Evolutionary conservation across 2,329 filamentous ascomycete species (phyloP), one percentile per base, ranked within the genome.

Genomic region (Clarireedia homoeocarpa): DNA sequence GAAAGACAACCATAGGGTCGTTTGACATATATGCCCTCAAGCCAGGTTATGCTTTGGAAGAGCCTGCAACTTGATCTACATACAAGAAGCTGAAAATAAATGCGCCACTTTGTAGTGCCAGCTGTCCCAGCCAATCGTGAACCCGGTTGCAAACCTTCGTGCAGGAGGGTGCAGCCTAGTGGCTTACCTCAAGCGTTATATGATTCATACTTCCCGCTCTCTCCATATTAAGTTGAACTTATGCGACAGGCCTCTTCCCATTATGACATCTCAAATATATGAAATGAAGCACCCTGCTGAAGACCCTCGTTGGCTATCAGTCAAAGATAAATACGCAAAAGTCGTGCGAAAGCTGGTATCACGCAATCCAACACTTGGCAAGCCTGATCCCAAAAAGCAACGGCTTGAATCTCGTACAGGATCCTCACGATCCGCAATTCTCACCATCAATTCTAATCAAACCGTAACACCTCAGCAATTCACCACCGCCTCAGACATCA

Each of bases 301-400:
- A 34, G 44, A 54, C 15, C 7, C 48, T 38, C 48, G 42, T 7
- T 53, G 57, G 53, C 55, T 58, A 12, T 53, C 53, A 24, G 26
- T 48, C 15, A 38, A 58, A 14, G 57, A 49, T 10, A 49, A 38
- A 26, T 51, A 56, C 23, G 9, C 48, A 34, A 46, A 56, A n/a
- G 40, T 56, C 14, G 51, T 58, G 23, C 39, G 24, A 14, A 56
- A 46, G 27, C 17, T 53, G 4, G n/a, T 23, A 9, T 36, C 40
- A 44, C 40, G 54, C 6, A 48, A 48, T 30, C 56, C 56, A 3
- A 46, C 40, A 14, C 34, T 48, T 24, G 30, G 17, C 10, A 52
- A 42, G n/a, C 27, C 36, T 15, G 56, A 58, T 23, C 48, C 48
- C 17, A 48, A 56, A 36, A 58, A 52, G 17, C 7, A 49, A 2